Evolutionary conservation across 805 yeast species (phyloP).

Genomic region (Saturnispora serradocipensis): DNA sequence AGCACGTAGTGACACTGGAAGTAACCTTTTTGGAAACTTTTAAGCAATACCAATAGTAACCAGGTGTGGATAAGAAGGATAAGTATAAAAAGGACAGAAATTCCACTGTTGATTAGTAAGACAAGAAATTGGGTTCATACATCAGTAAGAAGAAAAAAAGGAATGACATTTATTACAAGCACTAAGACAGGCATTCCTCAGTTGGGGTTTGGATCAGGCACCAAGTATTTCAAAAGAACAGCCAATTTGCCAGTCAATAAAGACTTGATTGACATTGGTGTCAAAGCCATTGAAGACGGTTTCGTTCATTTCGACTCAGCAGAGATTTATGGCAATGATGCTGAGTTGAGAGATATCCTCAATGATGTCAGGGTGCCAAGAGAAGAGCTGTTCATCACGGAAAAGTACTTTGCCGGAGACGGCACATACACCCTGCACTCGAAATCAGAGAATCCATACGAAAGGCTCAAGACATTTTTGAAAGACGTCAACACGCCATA

Average conservation of each 20-base stretch:
- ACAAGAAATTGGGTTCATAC: no score
- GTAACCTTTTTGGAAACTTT: neutral
- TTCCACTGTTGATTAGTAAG: neutral
- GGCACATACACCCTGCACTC: conserved; percentile 20
- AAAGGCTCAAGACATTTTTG: conserved; percentile 36
- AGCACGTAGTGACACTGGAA: neutral
- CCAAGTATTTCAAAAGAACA: conserved; percentile 36
- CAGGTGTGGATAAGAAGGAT: neutral
- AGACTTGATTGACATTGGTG: conserved; percentile 36
- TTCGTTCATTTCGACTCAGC: conserved; percentile 60
- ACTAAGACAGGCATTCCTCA: conserved; percentile 28
- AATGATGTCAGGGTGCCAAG: conserved; percentile 28
- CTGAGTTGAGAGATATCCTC: conserved; percentile 44
- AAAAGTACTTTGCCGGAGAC: conserved; percentile 37
- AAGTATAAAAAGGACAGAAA: neutral
- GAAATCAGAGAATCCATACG: conserved; percentile 34
- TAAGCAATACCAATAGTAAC: neutral
- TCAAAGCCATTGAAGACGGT: conserved; percentile 41
- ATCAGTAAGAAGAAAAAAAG: neutral
- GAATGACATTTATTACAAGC: neutral
- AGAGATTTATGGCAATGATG: conserved; percentile 49
- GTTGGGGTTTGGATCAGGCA: conserved; percentile 42
- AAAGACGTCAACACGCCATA: conserved; percentile 29
- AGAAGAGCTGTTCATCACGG: conserved; percentile 45
- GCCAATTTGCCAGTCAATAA: conserved; percentile 31